phyloP scores from a whole-genome alignment of 495 filamentous ascomycete species.

The Achaetomiella virescens region DNA sequence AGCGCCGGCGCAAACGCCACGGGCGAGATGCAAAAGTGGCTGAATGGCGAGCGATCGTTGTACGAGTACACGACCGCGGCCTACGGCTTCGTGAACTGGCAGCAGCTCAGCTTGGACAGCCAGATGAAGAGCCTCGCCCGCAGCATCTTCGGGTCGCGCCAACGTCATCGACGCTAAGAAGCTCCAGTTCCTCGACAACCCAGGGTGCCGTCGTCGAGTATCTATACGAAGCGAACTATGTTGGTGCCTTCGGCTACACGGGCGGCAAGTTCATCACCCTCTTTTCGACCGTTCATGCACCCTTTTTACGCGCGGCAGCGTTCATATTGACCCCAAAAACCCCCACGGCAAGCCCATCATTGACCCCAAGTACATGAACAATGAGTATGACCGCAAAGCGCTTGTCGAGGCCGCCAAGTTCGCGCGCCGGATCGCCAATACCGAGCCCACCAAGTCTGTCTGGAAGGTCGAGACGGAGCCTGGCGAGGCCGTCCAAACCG shows the following conservation, averaged over 20 bases:
- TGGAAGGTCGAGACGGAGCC: conserved; percentile 22
- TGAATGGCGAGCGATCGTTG: conserved; percentile 28
- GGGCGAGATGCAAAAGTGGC: conserved; percentile 12
- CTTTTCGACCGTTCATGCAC: conserved; percentile 32
- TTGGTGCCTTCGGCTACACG: conserved; percentile 21
- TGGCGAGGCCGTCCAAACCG: conserved; percentile 21
- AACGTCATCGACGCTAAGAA: conserved; percentile 9
- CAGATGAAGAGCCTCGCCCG: conserved; percentile 13
- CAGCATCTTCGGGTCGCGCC: neutral
- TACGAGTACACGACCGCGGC: conserved; percentile 17
- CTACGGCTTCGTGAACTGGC: conserved; percentile 22
- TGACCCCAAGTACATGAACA: conserved; percentile 37
- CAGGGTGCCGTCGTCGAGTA: conserved; percentile 25
- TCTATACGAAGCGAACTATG: conserved; percentile 22
- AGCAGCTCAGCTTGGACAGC: conserved; percentile 3
- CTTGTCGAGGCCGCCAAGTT: conserved; percentile 33
- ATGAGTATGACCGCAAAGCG: conserved; percentile 38
- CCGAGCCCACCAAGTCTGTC: conserved; percentile 6
- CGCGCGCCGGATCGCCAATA: conserved; percentile 28
- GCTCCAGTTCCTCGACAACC: conserved; percentile 17
- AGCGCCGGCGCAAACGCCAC: neutral
- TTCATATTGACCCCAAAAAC: conserved; percentile 35
- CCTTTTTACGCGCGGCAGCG: conserved; percentile 38
- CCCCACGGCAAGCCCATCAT: conserved; percentile 34
- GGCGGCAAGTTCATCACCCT: conserved; percentile 25